Evolutionary conservation across 257 asterid species (phyloP), one percentile per base, ranked within the genome.

Genomic region (Buddleja alternifolia): DNA sequence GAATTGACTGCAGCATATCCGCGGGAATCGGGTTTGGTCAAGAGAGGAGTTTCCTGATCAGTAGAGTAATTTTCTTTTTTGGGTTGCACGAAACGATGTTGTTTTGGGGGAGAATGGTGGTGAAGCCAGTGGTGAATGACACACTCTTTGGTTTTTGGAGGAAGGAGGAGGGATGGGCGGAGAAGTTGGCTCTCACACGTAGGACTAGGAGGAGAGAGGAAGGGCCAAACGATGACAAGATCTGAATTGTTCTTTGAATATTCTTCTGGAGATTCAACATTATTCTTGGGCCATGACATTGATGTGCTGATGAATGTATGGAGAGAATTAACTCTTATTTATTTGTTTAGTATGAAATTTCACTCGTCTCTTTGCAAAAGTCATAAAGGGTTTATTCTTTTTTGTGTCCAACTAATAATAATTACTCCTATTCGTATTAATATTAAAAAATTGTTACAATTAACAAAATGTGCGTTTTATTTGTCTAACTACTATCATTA

Each of bases 91-190:
- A 90, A n/a, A 79, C 83, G 10, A 86, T 70, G 88, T 37, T 74
- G 67, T 88, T 74, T 45, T 90, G 97, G 96, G 72, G 90, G 56
- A 51, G 76, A 46, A 44, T 50, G 14, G 84, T 86, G 48, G 97
- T 88, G 82, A 86, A 80, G 73, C 90, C 92, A 36, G 89, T 86
- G 76, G 96, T 84, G 70, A 92, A 86, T 48, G 96, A 90, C 67
- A 88, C 97, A 3, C 76, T 88, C 0, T 77, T 76, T 15, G 89
- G 93, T 1, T 48, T 58, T 0, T 23, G 44, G 44, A 76, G 67
- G 80, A n/a, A n/a, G n/a, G 71, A 48, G 72, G 85, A 79, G 63
- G 80, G 79, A 54, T 76, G 82, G 86, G 60, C 24, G 66, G 94
- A 87, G 85, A 92, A 80, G 85, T 81, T 67, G 76, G 86, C 60